phyloP scores from a whole-genome alignment of 805 yeast genomes.

The Hemisphaericaspora nanyangensis region DNA sequence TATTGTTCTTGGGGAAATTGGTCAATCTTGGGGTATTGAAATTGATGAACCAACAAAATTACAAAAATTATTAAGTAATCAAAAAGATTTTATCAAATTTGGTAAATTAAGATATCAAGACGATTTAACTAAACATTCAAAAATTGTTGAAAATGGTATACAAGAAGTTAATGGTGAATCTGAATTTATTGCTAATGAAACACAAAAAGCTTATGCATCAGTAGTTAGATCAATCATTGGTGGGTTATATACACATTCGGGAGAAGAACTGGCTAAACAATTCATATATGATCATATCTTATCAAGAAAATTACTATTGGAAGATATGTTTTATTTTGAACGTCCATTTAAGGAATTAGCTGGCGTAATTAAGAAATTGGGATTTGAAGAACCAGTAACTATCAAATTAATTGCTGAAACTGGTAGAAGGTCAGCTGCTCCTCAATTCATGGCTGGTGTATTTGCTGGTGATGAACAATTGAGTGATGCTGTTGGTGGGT shows the following conservation, averaged over 20 bases:
- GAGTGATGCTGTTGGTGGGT: slow-evolving; percentile 93
- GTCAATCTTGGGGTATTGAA: slow-evolving; percentile 86
- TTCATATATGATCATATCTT: slow-evolving; percentile 75
- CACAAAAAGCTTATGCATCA: slow-evolving; percentile 51
- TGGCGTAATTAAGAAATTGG: slow-evolving; percentile 70
- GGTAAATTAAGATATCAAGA: slow-evolving; percentile 59
- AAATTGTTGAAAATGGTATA: slow-evolving; percentile 49
- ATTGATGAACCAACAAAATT: slow-evolving; percentile 61
- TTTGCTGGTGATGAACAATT: slow-evolving; percentile 78
- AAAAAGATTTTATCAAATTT: slow-evolving; percentile 59
- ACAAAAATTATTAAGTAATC: slow-evolving; percentile 64
- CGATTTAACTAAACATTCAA: slow-evolving; percentile 21
- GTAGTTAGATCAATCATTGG: slow-evolving; percentile 82
- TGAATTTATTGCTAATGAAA: slow-evolving; percentile 14
- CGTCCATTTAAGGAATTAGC: slow-evolving; percentile 85
- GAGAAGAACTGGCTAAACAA: slow-evolving; percentile 56
- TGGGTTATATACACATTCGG: slow-evolving; percentile 72
- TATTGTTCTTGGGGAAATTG: slow-evolving; percentile 61
- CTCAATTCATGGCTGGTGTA: slow-evolving; percentile 88
- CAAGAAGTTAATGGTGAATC: slow-evolving; percentile 21
- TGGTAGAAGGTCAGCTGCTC: slow-evolving; percentile 80
- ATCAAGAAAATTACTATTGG: slow-evolving; percentile 76
- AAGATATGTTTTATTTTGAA: slow-evolving; percentile 71
- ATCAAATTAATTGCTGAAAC: slow-evolving; percentile 83
- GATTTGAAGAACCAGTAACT: slow-evolving; percentile 69